Base-by-base conservation (phyloP, 371 early-diverging fungal species). In the Mucor velutinosus region DNA sequence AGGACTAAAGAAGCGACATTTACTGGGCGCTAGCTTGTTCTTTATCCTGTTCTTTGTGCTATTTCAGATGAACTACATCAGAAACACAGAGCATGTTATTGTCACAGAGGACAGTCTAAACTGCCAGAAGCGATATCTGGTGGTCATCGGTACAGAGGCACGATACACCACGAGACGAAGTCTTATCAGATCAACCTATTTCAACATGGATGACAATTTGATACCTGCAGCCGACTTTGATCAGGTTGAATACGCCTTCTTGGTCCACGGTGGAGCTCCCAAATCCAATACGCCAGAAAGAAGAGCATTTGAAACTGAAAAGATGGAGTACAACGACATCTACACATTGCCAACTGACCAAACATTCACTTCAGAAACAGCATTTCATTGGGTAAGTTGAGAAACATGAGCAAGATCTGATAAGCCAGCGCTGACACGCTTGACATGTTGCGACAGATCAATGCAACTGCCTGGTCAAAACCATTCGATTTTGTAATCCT, bases 261-360 rank as follows among this genome's bases (percentile, higher is more conserved):
- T 78, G 64, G 73, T 85, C 17, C 72, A 85, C 67, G 87, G 86
- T 21, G 76, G 64, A 41, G 69, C 66, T 7, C 65, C 65, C 49
- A 58, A 59, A 27, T 65, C 68, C 25, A 67, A 83, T 47, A 78
- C 77, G 8, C 76, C 77, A 10, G 73, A 73, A 39, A 72, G 75
- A 49, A 75, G 86, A 27, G 65, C 68, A 4, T 82, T 81, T 33
- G 80, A 85, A 64, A 79, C 77, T 4, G 87, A 87, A 61, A 80
- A 81, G 39, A 87, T 85, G 82, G 87, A 87, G 70, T 85, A 76
- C 71, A 69, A 79, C 49, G 87, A 87, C 66, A 56, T 75, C 17
- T 72, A 66, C 39, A 71, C 70, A 51, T 57, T 73, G 62, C 61
- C 70, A 17, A 37, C 15, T 17, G 62, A 61, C 11, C 33, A 64